Evolutionary conservation across 169 alveolate species (phyloP).

Genomic region (Eimeria falciformis): DNA sequence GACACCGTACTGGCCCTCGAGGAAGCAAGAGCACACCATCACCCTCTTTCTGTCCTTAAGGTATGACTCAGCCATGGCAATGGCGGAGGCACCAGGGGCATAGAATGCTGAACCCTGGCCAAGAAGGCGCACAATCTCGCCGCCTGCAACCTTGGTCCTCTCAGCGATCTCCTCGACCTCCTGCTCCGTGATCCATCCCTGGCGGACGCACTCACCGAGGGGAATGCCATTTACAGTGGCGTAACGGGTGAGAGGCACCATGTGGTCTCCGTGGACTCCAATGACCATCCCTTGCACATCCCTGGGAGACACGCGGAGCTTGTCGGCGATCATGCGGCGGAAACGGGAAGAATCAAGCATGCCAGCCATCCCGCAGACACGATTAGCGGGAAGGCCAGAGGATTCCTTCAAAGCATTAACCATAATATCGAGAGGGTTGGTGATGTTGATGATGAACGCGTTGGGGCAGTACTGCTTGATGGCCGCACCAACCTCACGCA

Average conservation of each 20-base stretch:
- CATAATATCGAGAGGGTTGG: conserved; percentile 85
- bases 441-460: conserved; percentile 84
- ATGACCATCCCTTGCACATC: conserved; percentile 85
- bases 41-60: conserved; percentile 82
- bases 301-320: conserved; percentile 80
- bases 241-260: conserved; percentile 84
- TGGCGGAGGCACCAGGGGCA: conserved; percentile 87
- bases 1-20: conserved; percentile 83
- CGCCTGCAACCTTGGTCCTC: conserved; percentile 84
- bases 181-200: conserved; percentile 78
- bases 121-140: conserved; percentile 82
- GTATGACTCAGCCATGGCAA: conserved; percentile 83
- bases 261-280: conserved; percentile 87
- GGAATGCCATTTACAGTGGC: conserved; percentile 85
- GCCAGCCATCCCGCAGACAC: conserved; percentile 84
- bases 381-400: conserved; percentile 65
- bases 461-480: conserved; percentile 82
- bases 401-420: conserved; percentile 49
- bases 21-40: conserved; percentile 85
- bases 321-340: conserved; percentile 82
- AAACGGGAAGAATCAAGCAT: conserved; percentile 85
- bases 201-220: conserved; percentile 75
- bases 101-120: conserved; percentile 85
- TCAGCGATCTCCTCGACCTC: conserved; percentile 84
- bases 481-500: conserved; percentile 82